Base-by-base conservation (phyloP, 2,329 filamentous ascomycete species). In the Fusarium miscanthi region DNA sequence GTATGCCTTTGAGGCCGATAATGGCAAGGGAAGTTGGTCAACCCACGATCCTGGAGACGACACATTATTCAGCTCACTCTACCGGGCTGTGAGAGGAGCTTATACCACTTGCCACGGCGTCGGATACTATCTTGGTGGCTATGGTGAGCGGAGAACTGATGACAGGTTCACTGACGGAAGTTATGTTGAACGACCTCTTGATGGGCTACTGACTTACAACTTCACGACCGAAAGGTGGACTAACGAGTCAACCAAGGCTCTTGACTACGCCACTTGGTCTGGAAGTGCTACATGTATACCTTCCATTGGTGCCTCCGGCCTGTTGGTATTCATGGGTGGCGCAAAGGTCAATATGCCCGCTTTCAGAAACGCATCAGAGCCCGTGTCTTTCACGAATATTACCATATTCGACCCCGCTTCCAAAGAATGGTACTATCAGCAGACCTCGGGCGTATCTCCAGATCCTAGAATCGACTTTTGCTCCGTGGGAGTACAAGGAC, bases 231-330 rank as follows among this genome's bases (percentile, higher is more conserved):
- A 35, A 25, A 43, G 30, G 6, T 60, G 46, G 62, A 25, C 19
- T 1, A 61, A 53, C 5, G 57, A 48, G 21, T 61, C 57, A 1
- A 65, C 31, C 2, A 31, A 65, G 17, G 49, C 54, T 8, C 33
- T 68, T 4, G 42, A 49, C n/a, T 65, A 53, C 8, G 48, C 33
- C 5, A 53, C 61, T 40, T 56, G 46, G 53, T 53, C 60, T 5
- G 53, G 60, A 1, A 42, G 14, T 8, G 45, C 43, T 16, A 64
- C 40, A 2, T 63, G 31, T 21, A 31, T 64, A 40, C 56, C 61
- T 5, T 45, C n/a, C 1, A 59, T 67, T 0, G 46, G 53, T 16
- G 4, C 23, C 10, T 38, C 30, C 2, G 60, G 51, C 12, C 17
- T 51, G 2, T 14, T 59, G 19, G 10, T 63, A 21, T 64, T 64